phyloP scores from a whole-genome alignment of 352 stramenopile genomes.

The Phytopythium delawarense region DNA sequence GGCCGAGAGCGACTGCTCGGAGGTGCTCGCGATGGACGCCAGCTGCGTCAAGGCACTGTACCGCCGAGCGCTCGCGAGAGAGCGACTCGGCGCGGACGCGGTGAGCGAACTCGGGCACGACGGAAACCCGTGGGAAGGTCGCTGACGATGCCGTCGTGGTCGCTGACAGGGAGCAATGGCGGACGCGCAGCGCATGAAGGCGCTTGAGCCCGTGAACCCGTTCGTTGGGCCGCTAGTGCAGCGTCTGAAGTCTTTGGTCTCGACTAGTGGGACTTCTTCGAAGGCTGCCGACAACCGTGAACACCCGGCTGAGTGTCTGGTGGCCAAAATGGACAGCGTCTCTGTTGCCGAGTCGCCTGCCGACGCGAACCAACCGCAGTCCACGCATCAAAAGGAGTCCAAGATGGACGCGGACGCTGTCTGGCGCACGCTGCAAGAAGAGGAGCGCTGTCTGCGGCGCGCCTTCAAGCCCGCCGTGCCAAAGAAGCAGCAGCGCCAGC shows the following conservation, averaged over 20 bases:
- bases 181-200: conserved; percentile 23
- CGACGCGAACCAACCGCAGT: neutral
- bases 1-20: conserved; percentile 70
- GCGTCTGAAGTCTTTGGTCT: conserved; percentile 12
- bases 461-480: conserved; percentile 1
- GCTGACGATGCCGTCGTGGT: neutral
- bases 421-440: conserved; percentile 52
- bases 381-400: neutral
- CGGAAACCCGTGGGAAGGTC: no score
- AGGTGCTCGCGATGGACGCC: conserved; percentile 57
- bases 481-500: conserved; percentile 7
- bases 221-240: conserved; percentile 15
- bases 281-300: neutral
- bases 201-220: conserved; percentile 41
- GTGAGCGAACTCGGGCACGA: conserved; percentile 12
- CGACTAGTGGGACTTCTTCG: neutral
- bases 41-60: conserved; percentile 90
- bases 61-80: conserved; percentile 67
- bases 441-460: conserved; percentile 35
- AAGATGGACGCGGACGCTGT: conserved; percentile 21
- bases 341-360: neutral
- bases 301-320: neutral
- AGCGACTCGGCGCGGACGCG: conserved; percentile 61
- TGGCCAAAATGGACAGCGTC: conserved; percentile 3
- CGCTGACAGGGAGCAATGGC: conserved; percentile 23